Evolutionary conservation across 805 yeast species (phyloP).

Genomic region (Ogataea trehalophila): DNA sequence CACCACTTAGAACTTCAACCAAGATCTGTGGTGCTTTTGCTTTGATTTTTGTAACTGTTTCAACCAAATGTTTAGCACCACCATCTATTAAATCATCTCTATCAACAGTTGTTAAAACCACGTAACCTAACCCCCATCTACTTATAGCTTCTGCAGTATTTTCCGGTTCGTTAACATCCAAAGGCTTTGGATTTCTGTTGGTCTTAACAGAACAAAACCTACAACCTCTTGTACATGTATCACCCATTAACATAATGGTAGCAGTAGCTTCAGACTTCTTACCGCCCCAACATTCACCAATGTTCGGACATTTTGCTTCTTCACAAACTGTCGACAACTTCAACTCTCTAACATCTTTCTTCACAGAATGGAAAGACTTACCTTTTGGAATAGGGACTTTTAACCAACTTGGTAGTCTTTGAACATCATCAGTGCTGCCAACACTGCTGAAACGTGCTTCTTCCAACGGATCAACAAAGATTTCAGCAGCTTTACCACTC

Average conservation of each 20-base stretch:
- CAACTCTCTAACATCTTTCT: constrained; percentile 81
- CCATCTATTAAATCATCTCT: constrained; percentile 93
- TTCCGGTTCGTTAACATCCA: constrained; percentile 96
- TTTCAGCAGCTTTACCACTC: constrained; percentile 69
- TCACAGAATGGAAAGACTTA: constrained; percentile 69
- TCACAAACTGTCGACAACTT: constrained; percentile 95
- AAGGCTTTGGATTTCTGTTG: constrained; percentile 75
- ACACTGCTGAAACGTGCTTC: constrained; percentile 34
- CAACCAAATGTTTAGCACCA: constrained; percentile 86
- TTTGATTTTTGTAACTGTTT: constrained; percentile 81
- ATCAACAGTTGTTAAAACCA: constrained; percentile 95
- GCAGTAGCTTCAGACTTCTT: constrained; percentile 91
- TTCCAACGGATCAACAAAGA: constrained; percentile 70
- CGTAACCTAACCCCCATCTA: constrained; percentile 98
- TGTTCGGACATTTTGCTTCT: constrained; percentile 99
- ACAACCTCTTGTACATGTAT: constrained; percentile 99
- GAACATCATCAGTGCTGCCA: constrained; percentile 53
- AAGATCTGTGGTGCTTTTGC: constrained; percentile 83
- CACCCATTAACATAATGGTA: constrained; percentile 97
- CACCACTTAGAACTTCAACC: constrained; percentile 93
- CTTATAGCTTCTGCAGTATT: constrained; percentile 96
- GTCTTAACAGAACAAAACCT: constrained; percentile 97
- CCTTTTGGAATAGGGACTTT: constrained; percentile 98
- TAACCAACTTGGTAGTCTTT: constrained; percentile 86
- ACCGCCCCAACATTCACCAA: constrained; percentile 99